These are phyloP conservation scores for Actinomortierella ambigua DNA, from an alignment of 371 early-diverging fungal genomes.

Conservation along the genomic window DNA sequence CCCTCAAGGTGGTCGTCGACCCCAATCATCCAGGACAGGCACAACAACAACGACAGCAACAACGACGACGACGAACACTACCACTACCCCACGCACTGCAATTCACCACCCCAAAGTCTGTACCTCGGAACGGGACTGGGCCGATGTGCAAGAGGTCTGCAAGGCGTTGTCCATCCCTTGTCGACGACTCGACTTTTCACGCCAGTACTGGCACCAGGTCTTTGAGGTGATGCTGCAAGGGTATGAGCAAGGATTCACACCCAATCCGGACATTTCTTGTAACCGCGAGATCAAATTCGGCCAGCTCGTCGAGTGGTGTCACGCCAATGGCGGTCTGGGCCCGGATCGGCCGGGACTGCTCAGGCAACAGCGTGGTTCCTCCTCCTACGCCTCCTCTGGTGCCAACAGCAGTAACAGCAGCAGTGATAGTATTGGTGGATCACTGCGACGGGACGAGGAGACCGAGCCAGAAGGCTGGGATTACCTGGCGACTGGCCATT, in stretches of 20 bases:
- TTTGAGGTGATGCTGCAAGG: slow-evolving; percentile 79
- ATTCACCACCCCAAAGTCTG: slow-evolving; percentile 51
- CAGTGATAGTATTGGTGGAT: background rate
- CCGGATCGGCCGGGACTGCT: slow-evolving; percentile 12
- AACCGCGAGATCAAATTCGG: slow-evolving; percentile 95
- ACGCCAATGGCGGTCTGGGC: slow-evolving; percentile 49
- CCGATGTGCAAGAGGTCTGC: slow-evolving; percentile 82
- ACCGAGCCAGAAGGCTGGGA: slow-evolving; percentile 44
- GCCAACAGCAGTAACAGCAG: no score
- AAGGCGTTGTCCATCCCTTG: slow-evolving; percentile 69
- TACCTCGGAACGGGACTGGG: slow-evolving; percentile 80
- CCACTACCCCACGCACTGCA: slow-evolving; percentile 15
- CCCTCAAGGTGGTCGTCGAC: no score
- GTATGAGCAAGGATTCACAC: slow-evolving; percentile 78
- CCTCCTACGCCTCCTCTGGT: no score
- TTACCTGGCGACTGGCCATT: slow-evolving; percentile 88
- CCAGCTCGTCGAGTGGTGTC: slow-evolving; percentile 59
- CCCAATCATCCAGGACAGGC: background rate
- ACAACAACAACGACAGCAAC: no score
- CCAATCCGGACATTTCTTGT: slow-evolving; percentile 93
- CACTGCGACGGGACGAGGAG: background rate
- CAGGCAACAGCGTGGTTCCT: no score
- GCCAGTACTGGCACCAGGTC: slow-evolving; percentile 91
- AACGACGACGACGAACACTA: no score
- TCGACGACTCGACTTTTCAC: slow-evolving; percentile 72